phyloP scores from a whole-genome alignment of 176 grass and related monocot species.

The Leersia perrieri region DNA sequence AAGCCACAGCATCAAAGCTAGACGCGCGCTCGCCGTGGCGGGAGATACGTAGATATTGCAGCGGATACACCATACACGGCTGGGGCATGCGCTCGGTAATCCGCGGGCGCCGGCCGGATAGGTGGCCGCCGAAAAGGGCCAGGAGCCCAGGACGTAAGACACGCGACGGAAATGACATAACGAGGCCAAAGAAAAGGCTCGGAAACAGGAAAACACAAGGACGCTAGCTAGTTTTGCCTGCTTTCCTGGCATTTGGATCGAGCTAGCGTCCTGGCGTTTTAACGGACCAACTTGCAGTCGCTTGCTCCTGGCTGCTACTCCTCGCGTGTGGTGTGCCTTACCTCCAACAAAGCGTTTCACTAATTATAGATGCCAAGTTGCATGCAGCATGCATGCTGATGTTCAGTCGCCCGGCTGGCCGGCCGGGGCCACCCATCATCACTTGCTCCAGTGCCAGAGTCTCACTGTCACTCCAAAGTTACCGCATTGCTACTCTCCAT shows the following conservation, averaged over 20 bases:
- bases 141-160: too few species aligned
- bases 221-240: neutral
- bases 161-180: neutral
- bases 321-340: neutral
- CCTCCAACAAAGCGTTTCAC: neutral
- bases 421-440: neutral
- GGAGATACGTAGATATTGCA: too few species aligned
- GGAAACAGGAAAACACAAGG: neutral
- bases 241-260: neutral
- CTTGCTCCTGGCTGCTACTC: neutral
- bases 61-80: too few species aligned
- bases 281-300: neutral
- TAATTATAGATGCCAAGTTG: neutral
- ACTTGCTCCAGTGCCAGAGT: too few species aligned
- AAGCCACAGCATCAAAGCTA: too few species aligned
- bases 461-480: neutral
- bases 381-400: neutral
- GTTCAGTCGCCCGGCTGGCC: neutral
- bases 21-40: too few species aligned
- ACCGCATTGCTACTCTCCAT: neutral
- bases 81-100: too few species aligned
- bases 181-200: neutral
- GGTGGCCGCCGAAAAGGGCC: neutral
- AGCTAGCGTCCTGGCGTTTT: too few species aligned
- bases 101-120: too few species aligned